Percentiles rank a stretch among this genome's conserved stretches.
These are phyloP conservation scores for Urostyla sp. DNA, from an alignment of 73 alveolate genomes.

Conservation along the genomic window DNA sequence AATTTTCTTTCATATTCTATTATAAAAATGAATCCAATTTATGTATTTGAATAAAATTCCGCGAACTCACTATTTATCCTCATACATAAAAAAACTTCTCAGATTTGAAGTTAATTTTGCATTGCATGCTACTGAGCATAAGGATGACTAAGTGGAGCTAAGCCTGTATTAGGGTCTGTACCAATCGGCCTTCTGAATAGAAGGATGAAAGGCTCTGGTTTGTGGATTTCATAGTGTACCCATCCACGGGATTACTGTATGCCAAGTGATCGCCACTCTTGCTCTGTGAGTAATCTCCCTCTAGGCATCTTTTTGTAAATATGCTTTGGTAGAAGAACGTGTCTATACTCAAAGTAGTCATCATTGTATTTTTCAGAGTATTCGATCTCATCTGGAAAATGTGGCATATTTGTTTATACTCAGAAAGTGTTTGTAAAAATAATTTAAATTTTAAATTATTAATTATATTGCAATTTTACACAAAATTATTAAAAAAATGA, in stretches of 20 bases:
- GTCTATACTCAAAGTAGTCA: slow-evolving; percentile 83
- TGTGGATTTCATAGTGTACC: slow-evolving; percentile 93
- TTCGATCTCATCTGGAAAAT: slow-evolving; percentile 85
- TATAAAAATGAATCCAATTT: no score
- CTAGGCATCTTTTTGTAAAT: slow-evolving; percentile 78
- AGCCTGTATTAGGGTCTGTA: slow-evolving; percentile 97
- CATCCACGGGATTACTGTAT: slow-evolving; percentile 94
- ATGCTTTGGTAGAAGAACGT: slow-evolving; percentile 82
- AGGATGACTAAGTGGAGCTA: slow-evolving; percentile 66
- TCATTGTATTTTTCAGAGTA: slow-evolving; percentile 78
- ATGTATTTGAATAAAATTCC: no score
- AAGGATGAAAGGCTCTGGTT: slow-evolving; percentile 95
- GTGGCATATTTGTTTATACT: slow-evolving; percentile 73
- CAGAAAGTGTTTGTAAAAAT: slow-evolving; percentile 9
- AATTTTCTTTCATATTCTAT: no score
- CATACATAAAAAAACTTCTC: no score
- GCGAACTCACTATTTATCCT: no score
- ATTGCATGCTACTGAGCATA: slow-evolving; percentile 17
- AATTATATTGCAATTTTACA: neutral
- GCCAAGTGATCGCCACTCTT: slow-evolving; percentile 95
- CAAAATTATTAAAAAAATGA: no score
- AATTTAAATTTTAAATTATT: slow-evolving; percentile 9
- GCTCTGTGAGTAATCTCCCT: slow-evolving; percentile 84
- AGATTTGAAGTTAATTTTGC: no score
- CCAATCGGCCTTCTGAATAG: slow-evolving; percentile 97